These are phyloP conservation scores for Ambrosia artemisiifolia DNA, from an alignment of 129 eudicot genomes.

Conservation along the genomic window DNA sequence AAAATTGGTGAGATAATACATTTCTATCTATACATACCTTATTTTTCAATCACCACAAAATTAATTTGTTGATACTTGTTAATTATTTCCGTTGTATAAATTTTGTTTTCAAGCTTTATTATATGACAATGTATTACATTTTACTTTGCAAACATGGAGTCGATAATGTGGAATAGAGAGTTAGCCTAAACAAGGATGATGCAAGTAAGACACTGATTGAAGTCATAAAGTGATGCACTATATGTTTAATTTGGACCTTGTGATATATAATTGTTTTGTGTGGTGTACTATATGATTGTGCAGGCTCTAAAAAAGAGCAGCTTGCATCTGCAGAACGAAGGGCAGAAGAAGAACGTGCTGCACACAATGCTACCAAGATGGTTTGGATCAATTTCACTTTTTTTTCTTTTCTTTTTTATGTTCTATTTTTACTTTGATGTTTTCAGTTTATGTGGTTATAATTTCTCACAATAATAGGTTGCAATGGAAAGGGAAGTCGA, in stretches of 20 bases:
- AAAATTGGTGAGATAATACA: too few relatives aligned
- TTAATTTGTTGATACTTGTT: conserved; percentile 15
- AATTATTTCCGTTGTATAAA: not conserved
- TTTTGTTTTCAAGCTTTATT: not conserved
- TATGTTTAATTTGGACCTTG: not conserved
- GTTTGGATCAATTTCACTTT: conserved; percentile 27
- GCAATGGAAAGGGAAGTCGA: conserved; percentile 98
- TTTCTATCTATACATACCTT: too few relatives aligned
- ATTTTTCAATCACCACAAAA: not conserved
- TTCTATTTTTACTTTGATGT: not conserved
- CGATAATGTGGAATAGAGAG: conserved; percentile 90
- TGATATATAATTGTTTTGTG: not conserved
- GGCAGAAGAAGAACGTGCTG: conserved; percentile 97
- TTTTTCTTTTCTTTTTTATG: conserved; percentile 14
- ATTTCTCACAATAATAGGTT: conserved; percentile 45
- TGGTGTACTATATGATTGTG: conserved; percentile 8
- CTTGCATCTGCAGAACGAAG: conserved; percentile 82
- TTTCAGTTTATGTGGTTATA: not conserved
- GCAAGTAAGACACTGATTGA: conserved; percentile 67
- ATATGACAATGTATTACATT: conserved; percentile 17
- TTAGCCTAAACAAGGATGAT: conserved; percentile 96
- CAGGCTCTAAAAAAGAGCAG: conserved; percentile 96
- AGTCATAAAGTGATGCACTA: conserved; percentile 12
- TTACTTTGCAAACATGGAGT: conserved; percentile 83
- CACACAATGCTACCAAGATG: conserved; percentile 90